Evolutionary conservation across 2,329 filamentous ascomycete species (phyloP).

Genomic region (Diplodia mutila): DNA sequence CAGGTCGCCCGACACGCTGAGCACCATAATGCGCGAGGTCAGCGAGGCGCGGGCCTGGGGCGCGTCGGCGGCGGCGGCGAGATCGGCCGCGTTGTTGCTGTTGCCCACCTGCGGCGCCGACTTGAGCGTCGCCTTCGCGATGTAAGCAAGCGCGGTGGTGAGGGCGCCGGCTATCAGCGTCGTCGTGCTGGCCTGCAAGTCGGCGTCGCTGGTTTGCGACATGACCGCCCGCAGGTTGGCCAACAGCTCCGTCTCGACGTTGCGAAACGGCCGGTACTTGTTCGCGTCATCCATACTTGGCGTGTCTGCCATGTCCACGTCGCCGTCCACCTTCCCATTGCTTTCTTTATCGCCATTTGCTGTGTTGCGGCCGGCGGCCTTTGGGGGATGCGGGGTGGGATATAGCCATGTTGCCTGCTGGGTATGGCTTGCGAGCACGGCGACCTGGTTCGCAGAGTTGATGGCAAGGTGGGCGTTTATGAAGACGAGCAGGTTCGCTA

Average conservation of each 20-base stretch:
- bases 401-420: conserved; percentile 90
- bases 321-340: conserved; percentile 13
- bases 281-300: conserved; percentile 63
- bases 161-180: conserved; percentile 91
- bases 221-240: conserved; percentile 75
- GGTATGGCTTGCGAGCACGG: conserved; percentile 86
- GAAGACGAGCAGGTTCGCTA: conserved; percentile 92
- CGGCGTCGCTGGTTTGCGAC: conserved; percentile 62
- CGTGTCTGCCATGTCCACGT: conserved; percentile 26
- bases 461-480: conserved; percentile 95
- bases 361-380: neutral
- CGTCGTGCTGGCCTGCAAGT: conserved; percentile 70
- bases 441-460: conserved; percentile 90
- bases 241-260: conserved; percentile 81
- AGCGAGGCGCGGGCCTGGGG: conserved; percentile 53
- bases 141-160: conserved; percentile 85
- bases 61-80: conserved; percentile 39
- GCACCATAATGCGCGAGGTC: conserved; percentile 81
- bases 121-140: conserved; percentile 75
- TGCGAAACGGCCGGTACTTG: conserved; percentile 90
- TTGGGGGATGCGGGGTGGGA: conserved; percentile 55
- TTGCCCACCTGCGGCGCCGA: conserved; percentile 44
- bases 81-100: conserved; percentile 49
- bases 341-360: conserved; percentile 18
- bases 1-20: conserved; percentile 87